Base-by-base conservation (phyloP, 129 eudicot species). In the Tagetes erecta region DNA sequence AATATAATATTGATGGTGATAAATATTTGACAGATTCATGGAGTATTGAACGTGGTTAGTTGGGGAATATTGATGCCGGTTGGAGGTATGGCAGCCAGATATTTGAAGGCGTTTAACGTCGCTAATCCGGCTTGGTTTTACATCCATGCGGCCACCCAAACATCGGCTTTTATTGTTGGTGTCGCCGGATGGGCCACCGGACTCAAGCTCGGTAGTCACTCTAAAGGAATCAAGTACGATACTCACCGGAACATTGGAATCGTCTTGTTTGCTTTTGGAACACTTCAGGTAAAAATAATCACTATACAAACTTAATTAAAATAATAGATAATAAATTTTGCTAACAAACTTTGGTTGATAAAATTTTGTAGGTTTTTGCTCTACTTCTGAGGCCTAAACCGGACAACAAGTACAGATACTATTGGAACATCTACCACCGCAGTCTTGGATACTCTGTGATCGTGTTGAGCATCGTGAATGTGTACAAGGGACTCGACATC, bases 161-260 rank as follows among this genome's bases (percentile, higher is more conserved):
- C 72, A 1, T 83, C 83, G 0, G 86, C 78, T 50, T 75, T 67
- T 41, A 42, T 45, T 4, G 71, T 83, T 3, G 86, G 86, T 13
- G 83, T 83, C 3, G 83, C 86, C 27, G 83, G 86, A 37, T 79
- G 78, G 82, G 82, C 73, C 66, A 79, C 82, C 45, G 82, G 82
- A 33, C 78, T 79, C 52, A 79, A 79, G 33, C 82, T 79, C 36
- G 82, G 82, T 14, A 20, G 82, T 36, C 78, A 79, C 60, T 79
- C 82, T 1, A 6, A 30, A 0, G 95, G 96, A 41, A 74, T 86
- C 42, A 42, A 5, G 20, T 68, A 80, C 47, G 12, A 80, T 14
- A n/a, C 76, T 31, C 98, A 90, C 65, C 77, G 98, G 45, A 86
- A 83, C 80, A 87, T 93, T 1, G 98, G 96, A 3, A 90, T 93